Percentiles rank a stretch among this genome's conserved stretches.
Evolutionary conservation across 345 rosid species (phyloP).

Genomic region (Salix koriyanagi): DNA sequence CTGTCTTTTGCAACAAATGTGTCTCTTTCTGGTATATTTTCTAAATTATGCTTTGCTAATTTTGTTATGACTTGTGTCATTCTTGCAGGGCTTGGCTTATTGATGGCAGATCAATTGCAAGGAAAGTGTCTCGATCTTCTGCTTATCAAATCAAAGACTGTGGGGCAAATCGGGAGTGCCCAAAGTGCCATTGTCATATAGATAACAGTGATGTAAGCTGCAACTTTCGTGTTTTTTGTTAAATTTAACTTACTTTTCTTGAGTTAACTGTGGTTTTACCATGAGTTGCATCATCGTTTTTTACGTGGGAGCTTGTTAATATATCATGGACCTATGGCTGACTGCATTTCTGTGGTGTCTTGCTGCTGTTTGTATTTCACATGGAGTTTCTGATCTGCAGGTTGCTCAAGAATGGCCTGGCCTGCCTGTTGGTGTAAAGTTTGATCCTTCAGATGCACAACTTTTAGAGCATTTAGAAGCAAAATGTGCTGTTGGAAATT

Average conservation of each 20-base stretch:
- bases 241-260: not conserved
- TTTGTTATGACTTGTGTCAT: not conserved
- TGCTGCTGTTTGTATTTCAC: not conserved
- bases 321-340: not conserved
- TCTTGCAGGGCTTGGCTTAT: conserved; percentile 76
- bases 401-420: conserved; percentile 75
- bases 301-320: not conserved
- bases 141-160: conserved; percentile 51
- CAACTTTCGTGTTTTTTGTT: not conserved
- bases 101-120: conserved; percentile 64
- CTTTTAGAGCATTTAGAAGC: conserved; percentile 70
- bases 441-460: conserved; percentile 83
- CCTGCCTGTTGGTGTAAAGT: conserved; percentile 87
- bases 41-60: not conserved
- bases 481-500: conserved; percentile 59
- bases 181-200: conserved; percentile 58
- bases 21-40: not conserved
- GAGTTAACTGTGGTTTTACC: not conserved
- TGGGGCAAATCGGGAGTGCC: conserved; percentile 71
- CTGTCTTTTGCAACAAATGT: too few species aligned
- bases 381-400: conserved; percentile 33
- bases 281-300: not conserved
- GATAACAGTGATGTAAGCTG: conserved; percentile 78
- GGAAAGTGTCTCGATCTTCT: conserved; percentile 57
- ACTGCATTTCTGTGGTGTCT: not conserved